Base-by-base conservation (phyloP, 805 yeast species). In the Alloascoidea africana region DNA sequence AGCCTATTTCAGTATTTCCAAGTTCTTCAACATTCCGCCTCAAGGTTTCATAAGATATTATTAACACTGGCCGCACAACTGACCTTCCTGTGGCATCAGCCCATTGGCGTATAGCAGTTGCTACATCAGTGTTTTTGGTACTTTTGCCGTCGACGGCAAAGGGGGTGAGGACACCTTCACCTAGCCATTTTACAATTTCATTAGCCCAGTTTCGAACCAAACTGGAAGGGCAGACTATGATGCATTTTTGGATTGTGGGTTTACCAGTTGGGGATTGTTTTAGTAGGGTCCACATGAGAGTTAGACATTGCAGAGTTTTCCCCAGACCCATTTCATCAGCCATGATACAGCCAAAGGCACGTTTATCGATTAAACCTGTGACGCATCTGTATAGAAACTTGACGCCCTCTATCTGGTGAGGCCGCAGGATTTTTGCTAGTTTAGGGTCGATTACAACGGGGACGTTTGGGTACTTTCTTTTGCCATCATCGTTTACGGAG, bases 311-410 rank as follows among this genome's bases (percentile, higher is more conserved):
- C 17, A 85, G 62, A 0, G 96, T 85, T 52, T 85, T 85, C 17
- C 96, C 96, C 32, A 85, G 63, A 3, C 96, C 96, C 96, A 86
- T 86, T 55, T 83, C 96, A 59, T 86, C 96, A 0, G 96, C 96
- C 97, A 89, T 89, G 37, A 89, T 89, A 52, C 96, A 89, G 2
- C 98, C 98, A 50, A 80, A 74, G 0, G 96, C 96, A 23, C 79
- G 65, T 1, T 49, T 47, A 27, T 61, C 59, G 6, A 62, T 44
- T 23, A 87, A 58, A 0, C 98, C 98, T 1, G 96, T 70, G 0
- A 94, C 85, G 56, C 98, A 89, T 39, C 87, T 61, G 50, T 86
- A 91, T 41, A 91, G 59, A 53, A 91, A 91, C 54, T 83, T 73
- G 33, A 89, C 96, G 44, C 98, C 98, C 36, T 89, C 94, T 3